Evolutionary conservation across 176 grass and related monocot genomes (phyloP).

Genomic region (Bonia amplexicaulis): DNA sequence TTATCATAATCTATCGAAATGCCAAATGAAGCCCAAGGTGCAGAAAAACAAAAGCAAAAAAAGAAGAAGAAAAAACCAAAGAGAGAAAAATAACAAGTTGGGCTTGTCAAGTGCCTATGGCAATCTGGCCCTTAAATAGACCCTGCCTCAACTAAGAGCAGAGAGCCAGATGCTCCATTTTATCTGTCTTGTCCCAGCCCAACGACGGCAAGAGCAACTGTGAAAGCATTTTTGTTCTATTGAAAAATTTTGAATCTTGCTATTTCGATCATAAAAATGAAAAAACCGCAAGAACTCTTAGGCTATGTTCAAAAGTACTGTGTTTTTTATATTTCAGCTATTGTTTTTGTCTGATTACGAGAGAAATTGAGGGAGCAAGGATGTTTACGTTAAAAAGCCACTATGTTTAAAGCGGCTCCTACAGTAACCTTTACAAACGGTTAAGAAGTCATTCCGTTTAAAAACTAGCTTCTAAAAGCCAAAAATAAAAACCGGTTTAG

Average conservation of each 20-base stretch:
- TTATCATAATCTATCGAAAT: background rate
- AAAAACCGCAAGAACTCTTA: background rate
- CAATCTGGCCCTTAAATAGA: background rate
- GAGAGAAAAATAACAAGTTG: background rate
- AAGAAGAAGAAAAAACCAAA: background rate
- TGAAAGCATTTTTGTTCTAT: background rate
- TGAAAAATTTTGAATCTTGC: background rate
- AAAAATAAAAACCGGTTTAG: too few species aligned
- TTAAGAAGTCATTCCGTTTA: fast-evolving
- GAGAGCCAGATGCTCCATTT: background rate
- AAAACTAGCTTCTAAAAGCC: too few species aligned
- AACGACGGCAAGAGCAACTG: background rate
- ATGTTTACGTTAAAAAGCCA: fast-evolving
- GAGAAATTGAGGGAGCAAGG: fast-evolving
- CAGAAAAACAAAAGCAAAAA: background rate
- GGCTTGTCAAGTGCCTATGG: background rate
- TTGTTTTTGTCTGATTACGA: too few species aligned
- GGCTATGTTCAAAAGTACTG: too few species aligned
- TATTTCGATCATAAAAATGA: background rate
- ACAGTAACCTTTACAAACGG: fast-evolving
- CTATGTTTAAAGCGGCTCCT: fast-evolving
- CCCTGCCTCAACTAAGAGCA: background rate
- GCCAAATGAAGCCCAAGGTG: background rate
- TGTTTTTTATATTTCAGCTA: too few species aligned
- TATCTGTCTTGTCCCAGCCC: background rate